A percentile compares a stretch with the other conserved stretches of the same genome.
These are phyloP conservation scores for Celoporthe dispersa DNA, from an alignment of 2,329 filamentous ascomycete species.

Conservation along the genomic window DNA sequence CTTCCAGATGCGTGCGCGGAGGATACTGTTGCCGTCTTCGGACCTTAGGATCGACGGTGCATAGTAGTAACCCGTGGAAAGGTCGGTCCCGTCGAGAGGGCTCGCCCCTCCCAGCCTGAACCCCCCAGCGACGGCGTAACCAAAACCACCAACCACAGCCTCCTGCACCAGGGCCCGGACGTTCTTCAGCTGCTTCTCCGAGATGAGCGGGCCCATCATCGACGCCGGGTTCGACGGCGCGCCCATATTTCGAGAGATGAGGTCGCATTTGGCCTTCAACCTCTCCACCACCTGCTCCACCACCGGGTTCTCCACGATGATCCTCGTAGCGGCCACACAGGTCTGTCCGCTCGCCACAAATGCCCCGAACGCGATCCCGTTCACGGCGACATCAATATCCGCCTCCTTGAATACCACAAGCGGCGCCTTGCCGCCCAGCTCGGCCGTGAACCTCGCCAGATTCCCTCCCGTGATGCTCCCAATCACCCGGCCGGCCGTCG, in stretches of 20 bases:
- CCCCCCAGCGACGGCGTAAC: constrained; percentile 16
- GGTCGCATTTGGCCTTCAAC: constrained; percentile 67
- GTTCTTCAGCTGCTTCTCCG: constrained; percentile 64
- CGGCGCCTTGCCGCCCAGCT: constrained; percentile 74
- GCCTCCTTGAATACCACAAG: constrained; percentile 70
- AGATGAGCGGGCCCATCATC: constrained; percentile 69
- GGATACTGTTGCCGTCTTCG: constrained; percentile 62
- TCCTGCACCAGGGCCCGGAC: constrained; percentile 69
- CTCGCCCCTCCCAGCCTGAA: constrained; percentile 51
- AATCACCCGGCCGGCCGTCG: constrained; percentile 69
- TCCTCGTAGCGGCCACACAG: constrained; percentile 72
- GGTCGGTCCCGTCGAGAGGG: constrained; percentile 53
- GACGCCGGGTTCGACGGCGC: constrained; percentile 59
- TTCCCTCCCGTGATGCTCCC: constrained; percentile 69
- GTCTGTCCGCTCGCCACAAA: constrained; percentile 62
- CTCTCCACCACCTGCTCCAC: constrained; percentile 66
- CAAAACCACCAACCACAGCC: constrained; percentile 57
- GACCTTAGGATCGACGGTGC: constrained; percentile 72
- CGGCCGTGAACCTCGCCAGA: constrained; percentile 71
- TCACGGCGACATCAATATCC: constrained; percentile 68
- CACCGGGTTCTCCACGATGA: constrained; percentile 73
- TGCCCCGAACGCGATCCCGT: constrained; percentile 67
- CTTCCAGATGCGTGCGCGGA: constrained; percentile 72
- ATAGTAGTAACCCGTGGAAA: constrained; percentile 72
- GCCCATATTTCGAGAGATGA: constrained; percentile 58